These are phyloP conservation scores for Citrullus mucosospermus DNA, from an alignment of 306 rosid genomes.

Conservation along the genomic window DNA sequence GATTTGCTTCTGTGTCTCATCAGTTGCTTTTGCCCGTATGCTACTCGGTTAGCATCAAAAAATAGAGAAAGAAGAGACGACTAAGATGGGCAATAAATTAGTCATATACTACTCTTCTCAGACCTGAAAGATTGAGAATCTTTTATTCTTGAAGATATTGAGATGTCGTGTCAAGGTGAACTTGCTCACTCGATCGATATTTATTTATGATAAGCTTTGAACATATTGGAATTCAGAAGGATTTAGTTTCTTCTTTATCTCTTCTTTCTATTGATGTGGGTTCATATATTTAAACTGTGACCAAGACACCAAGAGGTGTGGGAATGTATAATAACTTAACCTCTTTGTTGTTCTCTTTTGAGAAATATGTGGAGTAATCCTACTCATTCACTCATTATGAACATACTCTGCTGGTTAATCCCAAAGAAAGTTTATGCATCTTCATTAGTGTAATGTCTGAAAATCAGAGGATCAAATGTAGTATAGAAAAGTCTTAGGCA, in stretches of 20 bases:
- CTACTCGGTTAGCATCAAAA: background rate
- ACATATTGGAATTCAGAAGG: background rate
- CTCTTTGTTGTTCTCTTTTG: background rate
- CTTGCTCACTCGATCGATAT: background rate
- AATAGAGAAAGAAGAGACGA: background rate
- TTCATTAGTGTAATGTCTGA: background rate
- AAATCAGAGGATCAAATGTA: background rate
- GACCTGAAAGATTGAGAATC: background rate
- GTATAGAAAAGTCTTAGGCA: too few relatives aligned
- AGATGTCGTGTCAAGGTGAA: background rate
- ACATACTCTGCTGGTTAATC: background rate
- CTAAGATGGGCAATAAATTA: background rate
- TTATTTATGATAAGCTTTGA: background rate
- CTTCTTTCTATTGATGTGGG: background rate
- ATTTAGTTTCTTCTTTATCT: background rate
- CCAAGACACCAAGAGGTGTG: background rate
- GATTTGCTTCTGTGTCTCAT: background rate
- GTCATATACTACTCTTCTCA: background rate
- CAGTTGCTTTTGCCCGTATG: background rate
- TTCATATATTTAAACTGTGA: background rate
- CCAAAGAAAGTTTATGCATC: background rate
- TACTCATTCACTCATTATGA: background rate
- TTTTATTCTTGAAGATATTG: background rate
- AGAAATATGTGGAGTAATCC: background rate
- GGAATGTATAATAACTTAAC: background rate